Percentiles rank a stretch among this genome's conserved stretches.
phyloP scores from a whole-genome alignment of 2,329 filamentous ascomycete species.

The Boeremia lycopersici region DNA sequence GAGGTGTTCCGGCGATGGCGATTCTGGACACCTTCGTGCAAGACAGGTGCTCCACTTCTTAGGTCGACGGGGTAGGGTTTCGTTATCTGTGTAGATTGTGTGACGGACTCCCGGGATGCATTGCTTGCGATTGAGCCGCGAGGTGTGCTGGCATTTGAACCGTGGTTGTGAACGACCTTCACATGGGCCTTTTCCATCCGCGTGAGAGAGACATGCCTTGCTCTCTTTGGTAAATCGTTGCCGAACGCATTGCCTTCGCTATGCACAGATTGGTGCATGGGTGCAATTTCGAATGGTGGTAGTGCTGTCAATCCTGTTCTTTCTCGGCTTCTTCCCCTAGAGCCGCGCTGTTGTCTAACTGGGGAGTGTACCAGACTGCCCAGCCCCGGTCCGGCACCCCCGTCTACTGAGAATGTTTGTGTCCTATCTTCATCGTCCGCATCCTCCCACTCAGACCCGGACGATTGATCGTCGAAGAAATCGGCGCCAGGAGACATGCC shows the following conservation, averaged over 20 bases:
- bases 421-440: conserved; percentile 25
- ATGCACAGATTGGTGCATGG: conserved; percentile 1
- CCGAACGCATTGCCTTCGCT: background rate
- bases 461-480: conserved; percentile 38
- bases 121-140: conserved; percentile 25
- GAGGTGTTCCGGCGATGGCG: conserved; percentile 30
- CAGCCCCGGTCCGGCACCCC: conserved; percentile 6
- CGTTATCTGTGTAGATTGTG: conserved; percentile 8
- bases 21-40: conserved; percentile 3
- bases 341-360: background rate
- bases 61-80: conserved; percentile 14
- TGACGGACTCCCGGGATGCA: conserved; percentile 5
- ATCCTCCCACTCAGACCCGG: conserved; percentile 34
- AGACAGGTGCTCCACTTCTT: background rate
- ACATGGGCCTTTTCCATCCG: conserved; percentile 30
- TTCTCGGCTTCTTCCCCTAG: conserved; percentile 21
- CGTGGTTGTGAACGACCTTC: conserved; percentile 29
- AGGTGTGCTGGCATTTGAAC: conserved; percentile 26
- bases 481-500: conserved; percentile 28
- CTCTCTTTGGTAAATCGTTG: conserved; percentile 19
- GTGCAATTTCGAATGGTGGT: conserved; percentile 20
- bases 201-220: conserved; percentile 31
- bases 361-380: conserved; percentile 10
- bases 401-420: conserved; percentile 16
- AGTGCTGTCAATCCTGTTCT: conserved; percentile 22